Conservation (phyloP, 345 rosid species). For the Citrus reticulata region DNA sequence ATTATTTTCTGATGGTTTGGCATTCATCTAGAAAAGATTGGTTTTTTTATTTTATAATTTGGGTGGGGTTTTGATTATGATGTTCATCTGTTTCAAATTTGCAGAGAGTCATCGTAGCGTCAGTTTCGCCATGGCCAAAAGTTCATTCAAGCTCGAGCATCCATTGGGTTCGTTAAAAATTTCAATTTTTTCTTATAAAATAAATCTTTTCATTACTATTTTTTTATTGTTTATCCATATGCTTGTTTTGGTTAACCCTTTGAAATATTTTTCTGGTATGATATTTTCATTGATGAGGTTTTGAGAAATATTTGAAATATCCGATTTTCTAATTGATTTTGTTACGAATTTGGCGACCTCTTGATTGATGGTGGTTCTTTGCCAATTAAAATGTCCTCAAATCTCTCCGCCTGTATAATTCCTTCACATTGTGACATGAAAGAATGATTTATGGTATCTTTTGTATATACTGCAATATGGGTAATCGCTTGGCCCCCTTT, state of each 20-base stretch:
- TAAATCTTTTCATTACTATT: neutral
- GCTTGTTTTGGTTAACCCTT: neutral
- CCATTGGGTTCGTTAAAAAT: slow-evolving; percentile 49
- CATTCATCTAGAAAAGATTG: neutral
- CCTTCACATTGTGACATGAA: neutral
- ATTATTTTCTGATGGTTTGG: neutral
- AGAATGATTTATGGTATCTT: neutral
- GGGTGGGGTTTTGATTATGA: slow-evolving; percentile 14
- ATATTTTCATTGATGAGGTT: neutral
- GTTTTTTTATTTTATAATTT: neutral
- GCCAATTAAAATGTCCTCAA: neutral
- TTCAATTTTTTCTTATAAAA: neutral
- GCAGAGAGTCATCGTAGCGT: slow-evolving; percentile 33
- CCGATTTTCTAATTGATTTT: neutral
- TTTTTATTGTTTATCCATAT: neutral
- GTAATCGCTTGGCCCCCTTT: neutral
- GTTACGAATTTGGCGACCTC: neutral
- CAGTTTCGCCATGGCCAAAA: slow-evolving; percentile 49
- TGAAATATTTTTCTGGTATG: neutral
- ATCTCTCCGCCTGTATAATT: neutral
- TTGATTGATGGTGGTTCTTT: neutral
- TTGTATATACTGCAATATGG: neutral
- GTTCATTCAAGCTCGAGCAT: slow-evolving; percentile 63
- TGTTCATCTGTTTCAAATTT: slow-evolving; percentile 45
- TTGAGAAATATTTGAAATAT: neutral